These are phyloP conservation scores for Didymella glomerata DNA, from an alignment of 2,329 filamentous ascomycete genomes.

Conservation along the genomic window DNA sequence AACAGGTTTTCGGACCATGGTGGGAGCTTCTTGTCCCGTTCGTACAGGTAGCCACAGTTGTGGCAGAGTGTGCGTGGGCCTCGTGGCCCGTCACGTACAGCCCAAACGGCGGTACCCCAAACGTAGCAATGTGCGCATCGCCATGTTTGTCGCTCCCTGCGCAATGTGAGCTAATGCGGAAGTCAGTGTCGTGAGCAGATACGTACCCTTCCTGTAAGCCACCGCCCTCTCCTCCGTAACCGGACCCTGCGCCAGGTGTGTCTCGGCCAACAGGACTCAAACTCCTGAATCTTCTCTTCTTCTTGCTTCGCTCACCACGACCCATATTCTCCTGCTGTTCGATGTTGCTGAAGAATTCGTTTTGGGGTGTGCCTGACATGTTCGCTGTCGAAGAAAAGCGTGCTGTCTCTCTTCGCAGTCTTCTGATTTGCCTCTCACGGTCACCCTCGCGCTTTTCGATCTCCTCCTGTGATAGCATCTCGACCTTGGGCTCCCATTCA, in stretches of 20 bases:
- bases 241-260: slow-evolving; percentile 77
- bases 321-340: slow-evolving; percentile 79
- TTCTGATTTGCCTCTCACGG: slow-evolving; percentile 86
- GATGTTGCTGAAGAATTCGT: slow-evolving; percentile 67
- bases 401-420: slow-evolving; percentile 88
- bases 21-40: slow-evolving; percentile 84
- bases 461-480: slow-evolving; percentile 84
- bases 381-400: slow-evolving; percentile 87
- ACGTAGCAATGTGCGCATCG: slow-evolving; percentile 87
- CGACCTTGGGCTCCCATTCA: slow-evolving; percentile 62
- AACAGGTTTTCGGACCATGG: slow-evolving; percentile 78
- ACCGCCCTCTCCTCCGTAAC: slow-evolving; percentile 73
- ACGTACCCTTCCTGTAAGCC: slow-evolving; percentile 58
- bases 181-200: not conserved
- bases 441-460: slow-evolving; percentile 98
- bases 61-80: slow-evolving; percentile 88
- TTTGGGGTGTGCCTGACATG: slow-evolving; percentile 74
- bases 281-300: slow-evolving; percentile 91
- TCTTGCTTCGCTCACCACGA: slow-evolving; percentile 90
- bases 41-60: slow-evolving; percentile 89
- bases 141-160: slow-evolving; percentile 80
- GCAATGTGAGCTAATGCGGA: slow-evolving; percentile 24
- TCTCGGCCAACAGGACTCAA: slow-evolving; percentile 82
- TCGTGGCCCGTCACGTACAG: slow-evolving; percentile 86
- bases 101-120: slow-evolving; percentile 92